A percentile compares a stretch with the other conserved stretches of the same genome.
Conservation (phyloP, 495 filamentous ascomycete species). For the Opeltia flavorubescens region DNA sequence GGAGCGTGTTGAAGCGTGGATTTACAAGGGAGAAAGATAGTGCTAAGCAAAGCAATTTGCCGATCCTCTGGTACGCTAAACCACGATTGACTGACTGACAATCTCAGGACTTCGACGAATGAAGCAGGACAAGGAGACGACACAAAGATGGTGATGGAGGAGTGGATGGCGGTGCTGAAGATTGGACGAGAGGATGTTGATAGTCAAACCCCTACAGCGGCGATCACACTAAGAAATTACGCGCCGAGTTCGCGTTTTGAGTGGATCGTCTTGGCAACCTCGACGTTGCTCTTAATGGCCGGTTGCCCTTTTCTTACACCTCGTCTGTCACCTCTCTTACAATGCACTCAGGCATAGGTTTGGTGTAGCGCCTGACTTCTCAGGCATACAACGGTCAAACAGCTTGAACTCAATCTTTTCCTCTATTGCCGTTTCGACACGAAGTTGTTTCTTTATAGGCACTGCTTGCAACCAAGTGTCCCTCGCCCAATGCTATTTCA, state of each 20-base stretch:
- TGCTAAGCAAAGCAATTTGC: not conserved
- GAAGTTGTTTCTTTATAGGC: too few relatives aligned
- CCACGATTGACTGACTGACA: too few relatives aligned
- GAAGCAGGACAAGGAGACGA: not conserved
- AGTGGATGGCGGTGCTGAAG: not conserved
- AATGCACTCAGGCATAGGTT: not conserved
- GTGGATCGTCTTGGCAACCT: not conserved
- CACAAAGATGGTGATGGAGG: not conserved
- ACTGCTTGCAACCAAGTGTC: too few relatives aligned
- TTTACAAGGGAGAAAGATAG: not conserved
- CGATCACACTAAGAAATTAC: not conserved
- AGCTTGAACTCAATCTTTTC: too few relatives aligned
- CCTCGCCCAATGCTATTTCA: too few relatives aligned
- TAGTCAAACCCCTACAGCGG: not conserved
- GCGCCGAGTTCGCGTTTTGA: not conserved
- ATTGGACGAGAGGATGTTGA: not conserved
- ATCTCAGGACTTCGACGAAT: not conserved
- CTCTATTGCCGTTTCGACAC: too few relatives aligned
- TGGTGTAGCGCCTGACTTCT: constrained; percentile 1
- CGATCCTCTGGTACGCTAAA: not conserved
- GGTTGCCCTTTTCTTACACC: too few relatives aligned
- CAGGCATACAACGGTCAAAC: too few relatives aligned
- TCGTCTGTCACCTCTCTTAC: not conserved
- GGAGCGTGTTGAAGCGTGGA: not conserved
- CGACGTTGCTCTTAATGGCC: not conserved